phyloP scores from a whole-genome alignment of 257 asterid genomes.

The Perilla frutescens region DNA sequence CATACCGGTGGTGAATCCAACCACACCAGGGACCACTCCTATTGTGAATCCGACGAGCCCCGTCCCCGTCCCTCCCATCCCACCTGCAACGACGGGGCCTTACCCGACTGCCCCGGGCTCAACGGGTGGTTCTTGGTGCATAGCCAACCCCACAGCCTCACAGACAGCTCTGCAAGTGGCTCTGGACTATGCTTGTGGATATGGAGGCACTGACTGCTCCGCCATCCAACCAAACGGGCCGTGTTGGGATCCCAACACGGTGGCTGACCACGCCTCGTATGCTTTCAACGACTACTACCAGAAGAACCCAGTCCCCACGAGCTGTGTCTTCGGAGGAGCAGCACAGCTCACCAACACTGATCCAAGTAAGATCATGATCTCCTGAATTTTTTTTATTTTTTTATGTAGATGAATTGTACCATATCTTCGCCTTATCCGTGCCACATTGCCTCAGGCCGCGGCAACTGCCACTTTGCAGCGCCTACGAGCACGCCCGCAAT shows the following conservation, averaged over 20 bases:
- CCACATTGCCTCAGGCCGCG: conserved; percentile 53
- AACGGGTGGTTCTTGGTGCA: conserved; percentile 62
- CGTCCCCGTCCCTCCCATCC: background rate
- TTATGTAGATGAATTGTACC: background rate
- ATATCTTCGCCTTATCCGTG: background rate
- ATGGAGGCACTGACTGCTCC: conserved; percentile 81
- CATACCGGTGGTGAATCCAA: conserved; percentile 53
- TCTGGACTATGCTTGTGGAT: conserved; percentile 81
- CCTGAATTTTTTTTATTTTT: background rate
- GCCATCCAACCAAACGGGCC: conserved; percentile 58
- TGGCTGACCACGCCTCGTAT: conserved; percentile 64
- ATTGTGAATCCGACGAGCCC: conserved; percentile 43
- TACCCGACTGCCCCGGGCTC: conserved; percentile 38
- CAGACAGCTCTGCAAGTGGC: conserved; percentile 74
- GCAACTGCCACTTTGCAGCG: conserved; percentile 61
- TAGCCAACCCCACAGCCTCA: conserved; percentile 59
- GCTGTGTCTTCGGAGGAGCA: conserved; percentile 66
- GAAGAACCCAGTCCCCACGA: conserved; percentile 66
- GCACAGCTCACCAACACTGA: conserved; percentile 61
- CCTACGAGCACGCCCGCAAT: conserved; percentile 39
- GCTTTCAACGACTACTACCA: conserved; percentile 73
- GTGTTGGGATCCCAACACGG: conserved; percentile 68
- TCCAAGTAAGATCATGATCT: conserved; percentile 52
- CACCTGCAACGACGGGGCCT: conserved; percentile 38
- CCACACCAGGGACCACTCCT: conserved; percentile 36